phyloP scores from a whole-genome alignment of 345 rosid species.

The Nasturtium officinale region DNA sequence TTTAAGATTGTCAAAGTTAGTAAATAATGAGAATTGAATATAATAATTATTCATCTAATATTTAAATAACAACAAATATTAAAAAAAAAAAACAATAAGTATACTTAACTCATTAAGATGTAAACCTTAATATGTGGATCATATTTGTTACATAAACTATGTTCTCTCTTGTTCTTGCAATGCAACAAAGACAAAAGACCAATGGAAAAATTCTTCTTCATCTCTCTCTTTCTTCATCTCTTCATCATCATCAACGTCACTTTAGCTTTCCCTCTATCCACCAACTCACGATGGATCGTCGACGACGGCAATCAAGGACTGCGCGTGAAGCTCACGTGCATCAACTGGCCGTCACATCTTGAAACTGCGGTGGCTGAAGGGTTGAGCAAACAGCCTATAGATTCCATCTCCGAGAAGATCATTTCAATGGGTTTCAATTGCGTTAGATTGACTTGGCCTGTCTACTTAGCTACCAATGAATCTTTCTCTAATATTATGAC shows the following conservation, averaged over 20 bases:
- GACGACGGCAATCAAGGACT: slow-evolving; percentile 46
- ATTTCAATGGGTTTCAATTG: slow-evolving; percentile 60
- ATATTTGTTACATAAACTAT: neutral
- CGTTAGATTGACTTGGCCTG: slow-evolving; percentile 73
- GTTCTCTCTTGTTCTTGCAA: neutral
- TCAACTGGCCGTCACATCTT: slow-evolving; percentile 73
- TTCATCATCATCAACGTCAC: slow-evolving; percentile 7
- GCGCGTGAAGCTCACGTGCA: slow-evolving; percentile 72
- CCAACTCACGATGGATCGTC: slow-evolving; percentile 63
- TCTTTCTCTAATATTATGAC: slow-evolving; percentile 50
- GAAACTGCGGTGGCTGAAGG: slow-evolving; percentile 75
- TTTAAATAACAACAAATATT: too few relatives aligned
- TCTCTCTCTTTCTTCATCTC: slow-evolving; percentile 11
- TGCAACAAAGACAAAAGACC: neutral
- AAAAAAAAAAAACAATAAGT: too few relatives aligned
- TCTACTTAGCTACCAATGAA: slow-evolving; percentile 57
- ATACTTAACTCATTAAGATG: neutral
- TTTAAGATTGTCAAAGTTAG: slow-evolving; percentile 62
- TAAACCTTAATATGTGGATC: neutral
- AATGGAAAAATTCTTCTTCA: slow-evolving; percentile 27
- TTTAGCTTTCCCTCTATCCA: slow-evolving; percentile 53
- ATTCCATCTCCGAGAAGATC: slow-evolving; percentile 44
- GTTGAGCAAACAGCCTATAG: slow-evolving; percentile 62
- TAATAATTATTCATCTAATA: neutral
- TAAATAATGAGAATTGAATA: slow-evolving; percentile 13